These are phyloP conservation scores for Abrus precatorius DNA, from an alignment of 306 rosid species.

Conservation along the genomic window DNA sequence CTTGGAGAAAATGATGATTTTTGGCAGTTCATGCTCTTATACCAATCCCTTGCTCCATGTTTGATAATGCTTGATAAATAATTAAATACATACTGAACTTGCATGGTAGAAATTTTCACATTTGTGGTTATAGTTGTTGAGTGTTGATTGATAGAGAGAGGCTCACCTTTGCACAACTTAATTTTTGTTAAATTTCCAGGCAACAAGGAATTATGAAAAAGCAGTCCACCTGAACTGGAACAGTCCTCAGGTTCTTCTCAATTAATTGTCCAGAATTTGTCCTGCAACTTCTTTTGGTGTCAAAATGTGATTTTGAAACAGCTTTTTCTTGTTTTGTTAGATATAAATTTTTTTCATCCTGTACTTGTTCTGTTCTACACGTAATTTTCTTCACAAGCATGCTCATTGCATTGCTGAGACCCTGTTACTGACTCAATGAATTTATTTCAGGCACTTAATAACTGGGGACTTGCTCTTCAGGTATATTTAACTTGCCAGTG, in stretches of 20 bases:
- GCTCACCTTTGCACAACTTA: slow-evolving; percentile 16
- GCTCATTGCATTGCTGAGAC: slow-evolving; percentile 34
- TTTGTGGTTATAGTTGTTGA: slow-evolving; percentile 25
- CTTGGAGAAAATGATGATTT: slow-evolving; percentile 12
- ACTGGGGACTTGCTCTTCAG: slow-evolving; percentile 99
- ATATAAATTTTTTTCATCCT: slow-evolving; percentile 23
- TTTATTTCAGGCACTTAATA: slow-evolving; percentile 94
- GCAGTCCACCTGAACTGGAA: slow-evolving; percentile 99
- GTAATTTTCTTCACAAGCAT: slow-evolving; percentile 27
- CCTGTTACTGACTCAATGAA: slow-evolving; percentile 48
- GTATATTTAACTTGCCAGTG: slow-evolving; percentile 54
- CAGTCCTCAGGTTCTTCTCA: slow-evolving; percentile 89
- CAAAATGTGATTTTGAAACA: slow-evolving; percentile 16
- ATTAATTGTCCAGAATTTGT: slow-evolving; percentile 36
- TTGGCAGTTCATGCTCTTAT: slow-evolving; percentile 21
- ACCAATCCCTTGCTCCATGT: slow-evolving; percentile 15
- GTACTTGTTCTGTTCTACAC: slow-evolving; percentile 31
- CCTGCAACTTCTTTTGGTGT: slow-evolving; percentile 27
- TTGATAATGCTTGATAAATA: slow-evolving; percentile 23
- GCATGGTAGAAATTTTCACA: slow-evolving; percentile 24
- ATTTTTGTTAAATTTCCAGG: slow-evolving; percentile 64
- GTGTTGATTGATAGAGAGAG: slow-evolving; percentile 30
- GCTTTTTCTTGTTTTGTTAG: slow-evolving; percentile 10
- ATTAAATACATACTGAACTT: slow-evolving; percentile 22
- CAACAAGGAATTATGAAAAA: slow-evolving; percentile 88